Percentiles rank a stretch among this genome's conserved stretches.
These are phyloP conservation scores for Castanea mollissima DNA, from an alignment of 306 rosid genomes.

Conservation along the genomic window DNA sequence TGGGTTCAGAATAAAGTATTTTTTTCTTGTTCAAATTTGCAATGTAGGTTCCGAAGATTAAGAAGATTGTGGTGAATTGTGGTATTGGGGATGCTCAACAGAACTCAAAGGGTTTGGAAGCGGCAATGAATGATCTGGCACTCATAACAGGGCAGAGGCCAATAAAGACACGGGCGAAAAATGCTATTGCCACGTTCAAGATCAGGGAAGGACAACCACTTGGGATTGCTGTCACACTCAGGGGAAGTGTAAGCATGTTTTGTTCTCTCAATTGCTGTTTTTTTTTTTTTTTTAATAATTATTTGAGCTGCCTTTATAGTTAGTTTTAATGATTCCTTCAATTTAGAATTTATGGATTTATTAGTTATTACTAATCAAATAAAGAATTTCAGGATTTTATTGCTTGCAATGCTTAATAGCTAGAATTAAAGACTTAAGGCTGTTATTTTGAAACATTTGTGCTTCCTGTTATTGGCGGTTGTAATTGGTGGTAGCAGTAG, in stretches of 20 bases:
- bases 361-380: no score
- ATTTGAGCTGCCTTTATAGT: neutral
- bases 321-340: neutral
- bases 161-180: slow-evolving; percentile 82
- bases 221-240: slow-evolving; percentile 91
- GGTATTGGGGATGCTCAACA: slow-evolving; percentile 99
- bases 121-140: slow-evolving; percentile 83
- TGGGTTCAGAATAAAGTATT: neutral
- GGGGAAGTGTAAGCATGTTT: slow-evolving; percentile 73
- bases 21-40: slow-evolving; percentile 25
- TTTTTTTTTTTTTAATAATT: neutral
- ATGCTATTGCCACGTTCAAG: slow-evolving; percentile 85
- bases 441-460: no score
- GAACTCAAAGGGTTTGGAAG: slow-evolving; percentile 91
- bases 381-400: neutral
- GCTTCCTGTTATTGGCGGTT: neutral
- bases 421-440: neutral
- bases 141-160: slow-evolving; percentile 90
- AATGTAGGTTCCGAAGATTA: slow-evolving; percentile 76
- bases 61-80: slow-evolving; percentile 90
- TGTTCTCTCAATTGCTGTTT: slow-evolving; percentile 5
- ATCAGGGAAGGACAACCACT: slow-evolving; percentile 98
- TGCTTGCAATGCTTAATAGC: neutral
- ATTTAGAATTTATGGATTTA: neutral
- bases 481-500: neutral